Conservation (phyloP, 257 asterid genomes). For the Mitragyna speciosa region DNA sequence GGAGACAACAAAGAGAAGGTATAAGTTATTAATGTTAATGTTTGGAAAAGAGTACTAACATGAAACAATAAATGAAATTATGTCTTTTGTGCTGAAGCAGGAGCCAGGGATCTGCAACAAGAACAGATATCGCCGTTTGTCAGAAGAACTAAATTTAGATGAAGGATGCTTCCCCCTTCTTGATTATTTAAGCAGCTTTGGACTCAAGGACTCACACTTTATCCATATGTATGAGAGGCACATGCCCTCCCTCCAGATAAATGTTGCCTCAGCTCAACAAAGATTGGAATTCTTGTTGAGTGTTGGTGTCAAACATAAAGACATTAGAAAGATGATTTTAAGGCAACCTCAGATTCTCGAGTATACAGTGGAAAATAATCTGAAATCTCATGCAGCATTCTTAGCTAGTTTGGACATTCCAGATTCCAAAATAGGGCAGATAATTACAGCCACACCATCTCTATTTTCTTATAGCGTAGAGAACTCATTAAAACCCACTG, state of each 20-base stretch:
- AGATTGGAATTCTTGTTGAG: constrained; percentile 74
- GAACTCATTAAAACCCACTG: constrained; percentile 82
- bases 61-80: constrained; percentile 8
- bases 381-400: constrained; percentile 82
- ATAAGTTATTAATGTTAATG: constrained; percentile 16
- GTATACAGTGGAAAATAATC: constrained; percentile 83
- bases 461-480: constrained; percentile 90
- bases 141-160: constrained; percentile 75
- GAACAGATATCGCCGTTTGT: constrained; percentile 51
- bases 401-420: constrained; percentile 76
- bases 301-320: constrained; percentile 78
- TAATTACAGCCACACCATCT: constrained; percentile 84
- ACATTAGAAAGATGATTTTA: constrained; percentile 72
- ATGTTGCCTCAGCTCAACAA: constrained; percentile 71
- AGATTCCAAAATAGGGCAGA: constrained; percentile 78
- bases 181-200: constrained; percentile 73
- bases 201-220: constrained; percentile 78
- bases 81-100: constrained; percentile 44
- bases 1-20: constrained; percentile 44
- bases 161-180: constrained; percentile 83
- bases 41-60: constrained; percentile 16
- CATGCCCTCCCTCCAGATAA: constrained; percentile 90
- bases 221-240: constrained; percentile 92
- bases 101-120: constrained; percentile 33
- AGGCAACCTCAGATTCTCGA: constrained; percentile 90